Percentiles rank a stretch among this genome's conserved stretches.
These are phyloP conservation scores for Solanum hybrid DNA, from an alignment of 305 asterid species.

Conservation along the genomic window DNA sequence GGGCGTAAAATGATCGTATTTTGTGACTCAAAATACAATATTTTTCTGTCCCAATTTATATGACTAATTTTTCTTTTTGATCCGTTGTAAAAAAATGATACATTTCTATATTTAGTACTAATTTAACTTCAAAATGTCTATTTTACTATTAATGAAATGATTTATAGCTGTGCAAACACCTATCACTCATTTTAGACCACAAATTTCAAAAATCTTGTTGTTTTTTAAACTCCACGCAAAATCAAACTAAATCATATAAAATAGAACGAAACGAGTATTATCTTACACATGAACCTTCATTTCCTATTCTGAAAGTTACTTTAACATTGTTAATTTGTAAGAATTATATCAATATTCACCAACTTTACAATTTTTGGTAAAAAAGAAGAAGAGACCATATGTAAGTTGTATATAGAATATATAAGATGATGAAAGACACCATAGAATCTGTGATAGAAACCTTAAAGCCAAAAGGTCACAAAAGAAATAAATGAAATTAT, in stretches of 20 bases:
- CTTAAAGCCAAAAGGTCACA: not conserved
- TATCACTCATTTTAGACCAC: not conserved
- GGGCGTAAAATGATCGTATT: not conserved
- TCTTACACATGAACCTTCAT: not conserved
- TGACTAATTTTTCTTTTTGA: not conserved
- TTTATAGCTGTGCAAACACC: rapidly evolving
- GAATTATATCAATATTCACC: not conserved
- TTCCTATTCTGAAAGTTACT: not conserved
- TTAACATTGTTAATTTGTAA: not conserved
- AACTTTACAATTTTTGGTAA: not conserved
- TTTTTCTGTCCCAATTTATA: not conserved
- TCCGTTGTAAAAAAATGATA: not conserved
- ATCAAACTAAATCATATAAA: not conserved
- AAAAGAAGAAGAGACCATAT: not conserved
- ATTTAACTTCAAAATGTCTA: too few species aligned
- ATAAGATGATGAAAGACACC: not conserved
- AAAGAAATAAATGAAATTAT: not conserved
- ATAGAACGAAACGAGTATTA: too few species aligned
- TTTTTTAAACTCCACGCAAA: too few species aligned
- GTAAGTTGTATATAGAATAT: not conserved
- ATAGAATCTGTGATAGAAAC: not conserved
- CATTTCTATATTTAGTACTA: not conserved
- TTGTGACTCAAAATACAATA: not conserved
- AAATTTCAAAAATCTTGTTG: too few species aligned
- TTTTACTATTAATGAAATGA: too few species aligned